These are phyloP conservation scores for Crotalaria pallida DNA, from an alignment of 306 rosid species.

Conservation along the genomic window DNA sequence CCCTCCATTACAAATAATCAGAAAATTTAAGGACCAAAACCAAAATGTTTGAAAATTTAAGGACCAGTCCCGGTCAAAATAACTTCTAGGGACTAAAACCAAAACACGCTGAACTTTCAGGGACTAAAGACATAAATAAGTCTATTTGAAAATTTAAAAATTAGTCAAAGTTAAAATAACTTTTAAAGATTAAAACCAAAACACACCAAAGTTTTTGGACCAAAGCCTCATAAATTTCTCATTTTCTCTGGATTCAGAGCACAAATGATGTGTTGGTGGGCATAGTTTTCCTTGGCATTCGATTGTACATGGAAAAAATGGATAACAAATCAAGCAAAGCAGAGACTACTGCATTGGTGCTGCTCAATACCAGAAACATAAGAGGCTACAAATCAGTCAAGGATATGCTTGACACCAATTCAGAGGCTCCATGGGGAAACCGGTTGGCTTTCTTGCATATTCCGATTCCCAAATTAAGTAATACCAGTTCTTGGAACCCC, in stretches of 20 bases:
- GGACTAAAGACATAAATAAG: too few relatives aligned
- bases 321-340: conserved; percentile 16
- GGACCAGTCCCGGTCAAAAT: too few relatives aligned
- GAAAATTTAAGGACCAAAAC: too few relatives aligned
- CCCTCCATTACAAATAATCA: too few relatives aligned
- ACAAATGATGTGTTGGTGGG: conserved; percentile 38
- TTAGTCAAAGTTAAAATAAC: too few relatives aligned
- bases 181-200: too few relatives aligned
- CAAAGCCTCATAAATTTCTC: background rate
- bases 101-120: too few relatives aligned
- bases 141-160: too few relatives aligned
- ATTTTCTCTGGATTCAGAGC: conserved; percentile 15
- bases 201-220: too few relatives aligned
- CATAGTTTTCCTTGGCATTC: conserved; percentile 26
- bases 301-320: conserved; percentile 36
- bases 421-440: conserved; percentile 43
- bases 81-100: too few relatives aligned
- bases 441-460: conserved; percentile 29
- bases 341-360: conserved; percentile 31
- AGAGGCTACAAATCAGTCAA: conserved; percentile 24
- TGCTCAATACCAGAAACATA: conserved; percentile 38
- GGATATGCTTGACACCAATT: conserved; percentile 27
- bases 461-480: conserved; percentile 22
- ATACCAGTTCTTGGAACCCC: conserved; percentile 24
- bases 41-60: too few relatives aligned